A percentile compares a stretch with the other conserved stretches of the same genome.
phyloP scores from a whole-genome alignment of 352 stramenopile genomes.

The Globisporangium nodosum region DNA sequence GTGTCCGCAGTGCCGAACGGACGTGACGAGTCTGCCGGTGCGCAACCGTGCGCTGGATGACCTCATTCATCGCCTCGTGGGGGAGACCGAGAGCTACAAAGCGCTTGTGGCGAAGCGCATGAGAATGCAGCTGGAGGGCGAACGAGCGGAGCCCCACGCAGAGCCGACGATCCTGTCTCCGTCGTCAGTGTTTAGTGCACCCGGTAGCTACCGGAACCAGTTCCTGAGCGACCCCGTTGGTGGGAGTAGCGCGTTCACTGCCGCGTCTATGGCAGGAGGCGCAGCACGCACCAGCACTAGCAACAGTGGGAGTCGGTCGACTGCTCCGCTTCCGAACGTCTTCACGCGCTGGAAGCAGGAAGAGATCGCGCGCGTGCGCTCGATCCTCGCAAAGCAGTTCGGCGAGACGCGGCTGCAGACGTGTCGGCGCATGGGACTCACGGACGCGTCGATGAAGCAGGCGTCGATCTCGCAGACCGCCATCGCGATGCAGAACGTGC shows the following conservation, averaged over 20 bases:
- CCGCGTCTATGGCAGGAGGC: not conserved
- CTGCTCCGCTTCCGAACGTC: constrained; percentile 24
- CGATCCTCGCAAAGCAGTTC: constrained; percentile 46
- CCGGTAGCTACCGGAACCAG: constrained; percentile 4
- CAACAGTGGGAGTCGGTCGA: constrained; percentile 3
- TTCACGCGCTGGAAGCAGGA: constrained; percentile 53
- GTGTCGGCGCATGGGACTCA: constrained; percentile 64
- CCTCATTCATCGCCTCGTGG: constrained; percentile 61
- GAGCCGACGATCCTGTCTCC: not conserved
- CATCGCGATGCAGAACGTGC: constrained; percentile 56
- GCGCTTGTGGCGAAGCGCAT: constrained; percentile 28
- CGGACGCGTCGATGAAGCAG: constrained; percentile 43
- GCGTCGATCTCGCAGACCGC: constrained; percentile 45
- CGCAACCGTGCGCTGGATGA: constrained; percentile 79
- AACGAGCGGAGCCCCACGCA: constrained; percentile 10
- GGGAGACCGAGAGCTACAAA: constrained; percentile 57
- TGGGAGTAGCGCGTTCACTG: not conserved
- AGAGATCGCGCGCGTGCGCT: constrained; percentile 36
- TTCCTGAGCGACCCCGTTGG: constrained; percentile 5
- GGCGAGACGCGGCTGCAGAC: constrained; percentile 51
- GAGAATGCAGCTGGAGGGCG: constrained; percentile 20
- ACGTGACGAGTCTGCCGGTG: constrained; percentile 62
- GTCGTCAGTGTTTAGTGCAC: not conserved
- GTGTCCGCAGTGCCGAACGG: constrained; percentile 67
- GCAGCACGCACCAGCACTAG: not conserved